Conservation (phyloP, 306 rosid species). For the Arachis hypogaea region DNA sequence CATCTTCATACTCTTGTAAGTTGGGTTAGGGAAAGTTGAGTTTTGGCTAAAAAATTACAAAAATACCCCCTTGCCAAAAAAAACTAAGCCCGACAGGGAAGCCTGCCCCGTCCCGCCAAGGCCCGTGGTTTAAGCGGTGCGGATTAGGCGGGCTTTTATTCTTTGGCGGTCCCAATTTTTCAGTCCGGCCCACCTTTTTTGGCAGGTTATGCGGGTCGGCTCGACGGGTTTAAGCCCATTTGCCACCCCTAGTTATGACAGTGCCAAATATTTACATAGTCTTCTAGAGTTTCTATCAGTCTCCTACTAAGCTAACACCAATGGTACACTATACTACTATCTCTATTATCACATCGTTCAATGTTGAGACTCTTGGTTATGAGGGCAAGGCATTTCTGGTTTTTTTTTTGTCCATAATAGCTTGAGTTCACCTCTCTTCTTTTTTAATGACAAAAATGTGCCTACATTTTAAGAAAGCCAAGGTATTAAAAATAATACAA, state of each 20-base stretch:
- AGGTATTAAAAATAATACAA: background rate
- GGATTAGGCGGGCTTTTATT: no score
- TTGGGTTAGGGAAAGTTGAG: no score
- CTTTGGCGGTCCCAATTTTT: no score
- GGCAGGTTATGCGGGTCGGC: no score
- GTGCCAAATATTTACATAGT: constrained; percentile 38
- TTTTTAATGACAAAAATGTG: constrained; percentile 82
- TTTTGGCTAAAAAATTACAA: no score
- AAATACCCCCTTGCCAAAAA: no score
- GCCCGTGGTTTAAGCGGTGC: no score
- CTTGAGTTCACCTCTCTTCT: constrained; percentile 86
- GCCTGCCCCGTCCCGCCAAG: no score
- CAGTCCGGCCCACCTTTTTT: no score
- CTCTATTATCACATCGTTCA: constrained; percentile 39
- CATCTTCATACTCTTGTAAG: no score
- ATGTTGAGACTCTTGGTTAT: constrained; percentile 59
- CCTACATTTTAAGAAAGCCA: constrained; percentile 55
- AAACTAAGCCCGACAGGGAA: no score
- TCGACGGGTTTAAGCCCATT: no score
- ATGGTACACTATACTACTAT: constrained; percentile 25
- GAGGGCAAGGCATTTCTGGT: constrained; percentile 87
- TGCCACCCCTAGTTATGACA: constrained; percentile 28
- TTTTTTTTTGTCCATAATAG: constrained; percentile 87
- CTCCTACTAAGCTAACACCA: constrained; percentile 46
- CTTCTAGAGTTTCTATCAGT: constrained; percentile 51